These are phyloP conservation scores for Rhodotorula paludigena DNA, from an alignment of 768 basidiomycete genomes.

Conservation along the genomic window DNA sequence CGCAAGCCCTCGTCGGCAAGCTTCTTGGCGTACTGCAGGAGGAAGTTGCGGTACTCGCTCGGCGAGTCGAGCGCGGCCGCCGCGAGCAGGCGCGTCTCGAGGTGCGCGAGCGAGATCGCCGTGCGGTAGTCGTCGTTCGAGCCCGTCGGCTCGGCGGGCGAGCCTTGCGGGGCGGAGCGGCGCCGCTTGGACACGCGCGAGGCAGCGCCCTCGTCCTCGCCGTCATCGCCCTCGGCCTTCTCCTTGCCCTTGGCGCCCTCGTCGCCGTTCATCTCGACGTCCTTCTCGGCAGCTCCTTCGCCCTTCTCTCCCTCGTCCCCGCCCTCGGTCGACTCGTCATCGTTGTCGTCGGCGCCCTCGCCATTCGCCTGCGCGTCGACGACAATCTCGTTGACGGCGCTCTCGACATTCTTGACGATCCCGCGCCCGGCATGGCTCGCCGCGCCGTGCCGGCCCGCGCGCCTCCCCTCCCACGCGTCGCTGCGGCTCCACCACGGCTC, in stretches of 20 bases:
- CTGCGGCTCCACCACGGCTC: slow-evolving; percentile 82
- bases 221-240: neutral
- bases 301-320: too few species aligned
- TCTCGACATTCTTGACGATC: slow-evolving; percentile 38
- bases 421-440: slow-evolving; percentile 20
- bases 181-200: slow-evolving; percentile 55
- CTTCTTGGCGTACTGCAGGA: slow-evolving; percentile 72
- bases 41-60: slow-evolving; percentile 72
- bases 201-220: slow-evolving; percentile 42
- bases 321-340: neutral
- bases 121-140: slow-evolving; percentile 21
- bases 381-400: slow-evolving; percentile 42
- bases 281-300: neutral
- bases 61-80: slow-evolving; percentile 70
- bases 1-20: slow-evolving; percentile 84
- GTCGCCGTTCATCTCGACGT: slow-evolving; percentile 42
- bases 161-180: slow-evolving; percentile 42
- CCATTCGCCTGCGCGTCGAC: slow-evolving; percentile 16
- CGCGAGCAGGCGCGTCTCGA: slow-evolving; percentile 76
- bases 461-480: slow-evolving; percentile 70
- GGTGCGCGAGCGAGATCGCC: slow-evolving; percentile 78
- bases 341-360: neutral
- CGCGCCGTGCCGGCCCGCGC: slow-evolving; percentile 18
- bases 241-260: slow-evolving; percentile 17
- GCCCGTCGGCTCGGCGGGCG: neutral